Base-by-base conservation (phyloP, 2,329 filamentous ascomycete species). In the Kalmusia sp. region DNA sequence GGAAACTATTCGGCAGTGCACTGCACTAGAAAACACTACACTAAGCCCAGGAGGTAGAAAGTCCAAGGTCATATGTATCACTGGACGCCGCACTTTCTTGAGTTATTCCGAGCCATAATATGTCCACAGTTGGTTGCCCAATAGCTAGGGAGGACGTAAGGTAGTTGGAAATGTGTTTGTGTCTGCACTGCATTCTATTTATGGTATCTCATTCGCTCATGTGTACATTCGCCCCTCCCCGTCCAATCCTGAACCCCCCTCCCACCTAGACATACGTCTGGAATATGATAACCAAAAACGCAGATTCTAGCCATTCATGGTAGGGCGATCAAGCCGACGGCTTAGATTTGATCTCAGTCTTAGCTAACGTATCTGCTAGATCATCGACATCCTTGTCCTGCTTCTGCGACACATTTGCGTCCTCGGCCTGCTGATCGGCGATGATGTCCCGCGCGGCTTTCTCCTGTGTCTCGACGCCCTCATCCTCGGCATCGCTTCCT, bases 381-480 rank as follows among this genome's bases (percentile, higher is more conserved):
- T 87, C 87, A 66, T 97, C 92, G 33, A 98, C 90, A 27, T 90
- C 89, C 73, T 87, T 85, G 70, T 93, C 87, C 75, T 91, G 84
- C 61, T 84, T 76, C 73, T 88, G 84, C 14, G 85, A 82, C n/a
- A 88, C 85, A 34, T 90, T 88, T 74, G 92, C 84, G 58, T 89
- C 83, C 75, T 92, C 88, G 1, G 87, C 88, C 67, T 86, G 82
- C 63, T 92, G 84, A 3, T 88, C 89, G 87, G 76, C 87, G 35
- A 87, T 85, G 54, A 87, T 80, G 70, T 87, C 85, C 49, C 75
- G 63, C n/a, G 70, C 71, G 11, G 72, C 70, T 54, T 69, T 69
- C 62, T 74, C 72, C 53, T 73, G 67, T 2, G 73, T 74, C 40
- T 77, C 76, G 0, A 77, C 76, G 17, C 85, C 85, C 45, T 88